Evolutionary conservation across 176 grass and related monocot species (phyloP), one percentile per base, ranked within the genome.

Genomic region (Triticum monococcum): DNA sequence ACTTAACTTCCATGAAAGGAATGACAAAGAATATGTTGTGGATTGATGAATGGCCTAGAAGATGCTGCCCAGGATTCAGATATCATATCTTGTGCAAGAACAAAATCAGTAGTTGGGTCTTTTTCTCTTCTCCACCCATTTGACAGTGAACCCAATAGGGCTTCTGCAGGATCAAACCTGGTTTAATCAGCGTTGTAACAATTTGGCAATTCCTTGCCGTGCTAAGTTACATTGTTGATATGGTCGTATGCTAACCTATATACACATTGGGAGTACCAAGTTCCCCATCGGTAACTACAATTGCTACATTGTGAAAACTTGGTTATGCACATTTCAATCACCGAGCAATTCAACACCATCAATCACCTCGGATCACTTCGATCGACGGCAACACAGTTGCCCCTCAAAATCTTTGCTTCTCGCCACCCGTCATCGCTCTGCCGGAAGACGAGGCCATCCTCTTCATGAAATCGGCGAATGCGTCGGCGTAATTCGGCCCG

Each of bases 381-480:
- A 57, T 17, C 48, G 14, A 6, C 5, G 48, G 48, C 48, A 17
- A 52, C 1, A 5, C 2, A 4, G 7, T 41, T 9, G 69, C 52
- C 37, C 4, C 68, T 94, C 86, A 99, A 50, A 96, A 28, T 30
- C 83, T 90, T 1, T 90, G 84, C 68, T 93, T 99, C 35, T 89
- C 80, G 66, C 90, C 66, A 28, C 70, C 82, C 37, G 83, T 81
- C 1, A 87, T 79, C 14, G 79, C 71, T 54, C 86, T 82, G 35
- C 90, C 93, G n/a, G 87, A 82, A 8, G 89, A 86, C 43, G 89
- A 93, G 12, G 85, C 81, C 10, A 91, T 77, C 84, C 92, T 96
- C 68, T 91, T 92, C 24, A 93, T 60, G 6, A 94, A 89, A 83
- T 96, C 93, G 64, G 87, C 87, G 12, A 92, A 85, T 7, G 45